phyloP scores from a whole-genome alignment of 1,139 yeast genomes.

The Kurtzmaniella natalensis region DNA sequence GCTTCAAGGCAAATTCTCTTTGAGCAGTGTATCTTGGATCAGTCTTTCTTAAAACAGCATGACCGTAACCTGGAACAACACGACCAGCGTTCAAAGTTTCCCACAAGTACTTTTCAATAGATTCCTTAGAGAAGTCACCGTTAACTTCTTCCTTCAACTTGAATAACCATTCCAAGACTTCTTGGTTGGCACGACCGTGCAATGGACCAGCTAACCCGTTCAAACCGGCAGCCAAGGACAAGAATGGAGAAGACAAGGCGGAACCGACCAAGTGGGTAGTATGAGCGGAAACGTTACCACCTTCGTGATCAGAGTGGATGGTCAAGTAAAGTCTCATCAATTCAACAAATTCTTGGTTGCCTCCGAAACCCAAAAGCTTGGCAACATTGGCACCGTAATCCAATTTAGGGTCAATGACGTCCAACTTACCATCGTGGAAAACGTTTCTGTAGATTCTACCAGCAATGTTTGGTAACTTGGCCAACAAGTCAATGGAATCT shows the following conservation, averaged over 20 bases:
- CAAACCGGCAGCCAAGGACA: slow-evolving; percentile 90
- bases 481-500: slow-evolving; percentile 83
- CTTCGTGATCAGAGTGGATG: slow-evolving; percentile 97
- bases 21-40: slow-evolving; percentile 98
- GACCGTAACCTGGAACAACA: slow-evolving; percentile 98
- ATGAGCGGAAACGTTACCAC: slow-evolving; percentile 98
- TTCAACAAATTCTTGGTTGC: slow-evolving; percentile 77
- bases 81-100: slow-evolving; percentile 85
- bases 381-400: slow-evolving; percentile 95
- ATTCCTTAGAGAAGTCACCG: slow-evolving; percentile 67
- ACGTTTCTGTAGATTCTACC: slow-evolving; percentile 92
- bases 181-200: slow-evolving; percentile 98
- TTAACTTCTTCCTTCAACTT: slow-evolving; percentile 74
- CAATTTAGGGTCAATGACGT: slow-evolving; percentile 63
- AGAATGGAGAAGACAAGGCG: slow-evolving; percentile 89
- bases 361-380: slow-evolving; percentile 75
- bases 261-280: slow-evolving; percentile 96
- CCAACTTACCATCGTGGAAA: slow-evolving; percentile 81
- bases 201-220: slow-evolving; percentile 98
- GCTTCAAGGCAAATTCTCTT: slow-evolving; percentile 93
- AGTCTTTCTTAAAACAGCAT: slow-evolving; percentile 93
- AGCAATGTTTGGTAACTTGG: slow-evolving; percentile 88
- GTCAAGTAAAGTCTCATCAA: slow-evolving; percentile 91
- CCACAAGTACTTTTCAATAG: slow-evolving; percentile 88
- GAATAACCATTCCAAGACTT: slow-evolving; percentile 90